Evolutionary conservation across 225 moss, liverwort and hornwort species (phyloP).

Genomic region (Bryoerythrophyllum caledonicum): DNA sequence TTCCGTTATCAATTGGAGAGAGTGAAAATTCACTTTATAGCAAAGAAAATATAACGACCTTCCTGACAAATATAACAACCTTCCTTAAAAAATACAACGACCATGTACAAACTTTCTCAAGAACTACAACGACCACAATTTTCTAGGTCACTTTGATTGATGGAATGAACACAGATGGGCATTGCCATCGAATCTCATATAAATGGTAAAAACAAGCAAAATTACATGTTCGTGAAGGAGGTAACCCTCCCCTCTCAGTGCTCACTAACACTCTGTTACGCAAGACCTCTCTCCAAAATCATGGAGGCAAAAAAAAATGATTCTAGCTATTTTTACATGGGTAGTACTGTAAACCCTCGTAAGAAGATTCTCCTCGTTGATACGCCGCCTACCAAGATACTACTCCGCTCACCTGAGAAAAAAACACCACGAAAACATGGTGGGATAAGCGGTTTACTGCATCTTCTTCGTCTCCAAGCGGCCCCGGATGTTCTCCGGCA

Average conservation of each 20-base stretch:
- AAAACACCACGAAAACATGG: constrained; percentile 14
- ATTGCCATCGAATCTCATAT: neutral
- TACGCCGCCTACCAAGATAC: constrained; percentile 21
- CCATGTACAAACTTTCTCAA: no score
- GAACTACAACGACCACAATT: neutral
- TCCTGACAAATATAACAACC: no score
- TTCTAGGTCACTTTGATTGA: no score
- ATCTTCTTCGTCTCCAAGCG: constrained; percentile 43
- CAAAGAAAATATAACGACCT: no score
- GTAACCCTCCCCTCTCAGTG: neutral
- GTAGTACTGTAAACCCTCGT: neutral
- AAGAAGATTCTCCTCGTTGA: constrained; percentile 20
- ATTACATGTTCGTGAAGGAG: constrained; percentile 29
- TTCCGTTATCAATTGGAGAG: no score
- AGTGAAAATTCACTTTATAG: no score
- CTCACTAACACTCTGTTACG: constrained; percentile 7
- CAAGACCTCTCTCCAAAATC: constrained; percentile 27
- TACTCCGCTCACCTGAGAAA: constrained; percentile 24
- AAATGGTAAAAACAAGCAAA: constrained; percentile 21
- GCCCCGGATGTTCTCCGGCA: constrained; percentile 55
- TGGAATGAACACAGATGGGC: no score
- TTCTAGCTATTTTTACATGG: constrained; percentile 32
- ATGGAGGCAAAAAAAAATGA: constrained; percentile 33
- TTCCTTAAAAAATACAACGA: no score
- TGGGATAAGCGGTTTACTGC: constrained; percentile 4